A percentile compares a stretch with the other conserved stretches of the same genome.
phyloP scores from a whole-genome alignment of 1,284 basidiomycete species.

The Ustilago curta region DNA sequence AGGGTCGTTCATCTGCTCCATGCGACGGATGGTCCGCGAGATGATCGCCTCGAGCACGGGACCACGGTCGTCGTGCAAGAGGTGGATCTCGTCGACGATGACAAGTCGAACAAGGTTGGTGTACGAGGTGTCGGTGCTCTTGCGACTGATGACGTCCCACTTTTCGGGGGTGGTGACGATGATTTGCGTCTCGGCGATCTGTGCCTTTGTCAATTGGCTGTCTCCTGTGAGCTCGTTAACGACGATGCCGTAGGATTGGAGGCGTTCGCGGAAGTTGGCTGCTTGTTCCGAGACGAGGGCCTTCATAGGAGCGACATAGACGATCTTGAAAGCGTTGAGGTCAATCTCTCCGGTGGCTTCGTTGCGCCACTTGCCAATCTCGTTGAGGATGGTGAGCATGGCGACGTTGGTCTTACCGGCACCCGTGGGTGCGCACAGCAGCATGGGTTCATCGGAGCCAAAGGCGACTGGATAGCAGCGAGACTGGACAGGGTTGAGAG shows the following conservation, averaged over 20 bases:
- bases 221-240: conserved; percentile 98
- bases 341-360: conserved; percentile 86
- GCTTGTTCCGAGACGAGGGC: conserved; percentile 69
- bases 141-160: conserved; percentile 95
- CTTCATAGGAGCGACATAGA: conserved; percentile 98
- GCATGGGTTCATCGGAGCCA: conserved; percentile 87
- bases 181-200: conserved; percentile 96
- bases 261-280: conserved; percentile 74
- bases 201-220: conserved; percentile 96
- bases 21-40: conserved; percentile 88
- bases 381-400: conserved; percentile 75
- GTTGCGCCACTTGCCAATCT: conserved; percentile 72
- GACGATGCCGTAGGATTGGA: conserved; percentile 83
- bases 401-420: conserved; percentile 99
- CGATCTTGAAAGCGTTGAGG: conserved; percentile 92
- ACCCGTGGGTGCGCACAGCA: conserved; percentile 97
- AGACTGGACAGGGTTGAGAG: conserved; percentile 84
- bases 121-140: conserved; percentile 95
- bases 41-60: conserved; percentile 95
- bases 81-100: conserved; percentile 98
- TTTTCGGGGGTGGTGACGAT: conserved; percentile 99
- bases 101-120: conserved; percentile 96
- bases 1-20: conserved; percentile 84
- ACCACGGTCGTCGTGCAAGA: conserved; percentile 97
- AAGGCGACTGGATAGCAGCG: conserved; percentile 85